Conservation (phyloP, 352 stramenopile genomes). For the Elongisporangium prolatum region DNA sequence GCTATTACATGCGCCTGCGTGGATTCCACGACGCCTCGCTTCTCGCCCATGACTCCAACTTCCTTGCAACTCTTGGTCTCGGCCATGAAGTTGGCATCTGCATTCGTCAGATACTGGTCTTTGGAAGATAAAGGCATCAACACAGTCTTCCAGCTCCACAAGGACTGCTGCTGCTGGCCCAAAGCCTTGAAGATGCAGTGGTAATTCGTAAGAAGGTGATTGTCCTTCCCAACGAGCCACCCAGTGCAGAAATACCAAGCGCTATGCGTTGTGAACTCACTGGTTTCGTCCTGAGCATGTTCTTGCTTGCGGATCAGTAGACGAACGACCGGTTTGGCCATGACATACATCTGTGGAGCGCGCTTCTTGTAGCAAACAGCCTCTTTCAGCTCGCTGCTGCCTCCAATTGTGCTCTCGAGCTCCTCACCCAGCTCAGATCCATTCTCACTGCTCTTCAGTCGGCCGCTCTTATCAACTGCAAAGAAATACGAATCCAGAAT, state of each 20-base stretch:
- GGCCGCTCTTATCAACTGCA: slow-evolving; percentile 5
- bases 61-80: slow-evolving; percentile 42
- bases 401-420: slow-evolving; percentile 42
- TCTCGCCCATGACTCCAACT: slow-evolving; percentile 22
- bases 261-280: slow-evolving; percentile 2
- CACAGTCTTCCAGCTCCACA: not conserved
- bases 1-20: slow-evolving; percentile 30
- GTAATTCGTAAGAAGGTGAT: slow-evolving; percentile 66
- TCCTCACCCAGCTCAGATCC: not conserved
- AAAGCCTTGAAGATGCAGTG: slow-evolving; percentile 37
- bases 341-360: slow-evolving; percentile 49
- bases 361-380: slow-evolving; percentile 52
- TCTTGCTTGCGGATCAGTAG: slow-evolving; percentile 39
- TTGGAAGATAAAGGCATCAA: slow-evolving; percentile 5
- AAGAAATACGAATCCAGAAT: slow-evolving; percentile 43
- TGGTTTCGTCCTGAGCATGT: not conserved
- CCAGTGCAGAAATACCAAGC: slow-evolving; percentile 47
- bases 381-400: slow-evolving; percentile 44
- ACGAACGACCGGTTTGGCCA: slow-evolving; percentile 38
- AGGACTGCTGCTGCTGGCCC: slow-evolving; percentile 7
- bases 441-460: slow-evolving; percentile 2
- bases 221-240: slow-evolving; percentile 50
- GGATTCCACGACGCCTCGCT: slow-evolving; percentile 37
- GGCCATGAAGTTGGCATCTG: slow-evolving; percentile 49
- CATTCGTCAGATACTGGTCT: slow-evolving; percentile 11